These are phyloP conservation scores for Phialophora expanda DNA, from an alignment of 2,329 filamentous ascomycete species.

Conservation along the genomic window DNA sequence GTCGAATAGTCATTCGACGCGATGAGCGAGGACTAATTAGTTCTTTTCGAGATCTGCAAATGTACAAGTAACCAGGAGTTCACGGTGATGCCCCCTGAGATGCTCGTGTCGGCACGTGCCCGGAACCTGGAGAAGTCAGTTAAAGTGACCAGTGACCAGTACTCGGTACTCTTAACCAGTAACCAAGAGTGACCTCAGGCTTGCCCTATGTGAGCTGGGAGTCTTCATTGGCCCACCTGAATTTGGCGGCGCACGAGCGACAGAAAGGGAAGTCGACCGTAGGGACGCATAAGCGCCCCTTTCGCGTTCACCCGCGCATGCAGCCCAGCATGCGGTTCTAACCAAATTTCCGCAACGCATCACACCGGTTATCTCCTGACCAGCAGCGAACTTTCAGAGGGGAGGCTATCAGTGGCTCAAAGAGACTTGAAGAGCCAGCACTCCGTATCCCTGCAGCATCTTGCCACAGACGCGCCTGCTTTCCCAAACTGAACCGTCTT, in stretches of 20 bases:
- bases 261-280: not conserved
- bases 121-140: too few species aligned
- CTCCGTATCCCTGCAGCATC: not conserved
- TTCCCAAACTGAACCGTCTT: not conserved
- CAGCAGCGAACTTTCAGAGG: conserved; percentile 1
- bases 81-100: not conserved
- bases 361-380: conserved; percentile 10
- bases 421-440: not conserved
- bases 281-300: not conserved
- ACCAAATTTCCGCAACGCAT: conserved; percentile 6
- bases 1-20: not conserved
- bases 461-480: not conserved
- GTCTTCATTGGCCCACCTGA: not conserved
- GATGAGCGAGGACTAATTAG: not conserved
- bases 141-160: too few species aligned
- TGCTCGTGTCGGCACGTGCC: not conserved
- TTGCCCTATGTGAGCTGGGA: not conserved
- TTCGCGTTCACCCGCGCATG: conserved; percentile 8
- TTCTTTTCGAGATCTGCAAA: not conserved
- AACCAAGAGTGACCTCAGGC: not conserved
- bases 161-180: too few species aligned
- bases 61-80: not conserved
- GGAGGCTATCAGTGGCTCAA: not conserved
- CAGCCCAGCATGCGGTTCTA: not conserved
- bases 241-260: not conserved